Evolutionary conservation across 2,329 filamentous ascomycete genomes (phyloP).

Genomic region (Westerdykella aurantiaca): DNA sequence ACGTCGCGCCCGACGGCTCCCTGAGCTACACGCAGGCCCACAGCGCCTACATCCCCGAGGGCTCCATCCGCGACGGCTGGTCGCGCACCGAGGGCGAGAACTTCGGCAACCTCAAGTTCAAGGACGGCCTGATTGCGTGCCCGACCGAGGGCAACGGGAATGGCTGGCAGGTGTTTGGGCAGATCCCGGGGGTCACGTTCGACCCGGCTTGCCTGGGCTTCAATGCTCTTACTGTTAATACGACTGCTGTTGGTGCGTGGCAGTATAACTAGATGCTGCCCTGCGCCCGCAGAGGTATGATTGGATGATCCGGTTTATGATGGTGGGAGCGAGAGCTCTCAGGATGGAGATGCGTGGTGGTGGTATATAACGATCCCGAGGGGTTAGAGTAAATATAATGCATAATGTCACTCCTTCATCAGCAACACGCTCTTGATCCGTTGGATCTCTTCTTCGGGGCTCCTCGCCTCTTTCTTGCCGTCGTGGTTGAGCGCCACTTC

Average conservation of each 20-base stretch:
- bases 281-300: too few species aligned
- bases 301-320: too few species aligned
- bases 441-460: constrained; percentile 21
- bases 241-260: neutral
- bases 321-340: too few species aligned
- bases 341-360: too few species aligned
- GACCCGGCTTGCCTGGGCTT: constrained; percentile 31
- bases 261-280: too few species aligned
- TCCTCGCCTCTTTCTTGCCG: constrained; percentile 5
- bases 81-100: constrained; percentile 22
- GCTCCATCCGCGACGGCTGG: constrained; percentile 50
- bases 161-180: constrained; percentile 33
- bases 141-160: constrained; percentile 14
- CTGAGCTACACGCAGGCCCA: constrained; percentile 54
- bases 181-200: constrained; percentile 16
- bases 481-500: constrained; percentile 15
- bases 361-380: too few species aligned
- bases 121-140: constrained; percentile 32
- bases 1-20: constrained; percentile 50
- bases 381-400: too few species aligned
- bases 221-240: constrained; percentile 19
- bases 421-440: constrained; percentile 21
- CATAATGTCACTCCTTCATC: constrained; percentile 6
- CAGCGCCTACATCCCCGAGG: constrained; percentile 47
- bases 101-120: constrained; percentile 26